Base-by-base conservation (phyloP, 2,329 filamentous ascomycete genomes). In the Colletotrichum lini region DNA sequence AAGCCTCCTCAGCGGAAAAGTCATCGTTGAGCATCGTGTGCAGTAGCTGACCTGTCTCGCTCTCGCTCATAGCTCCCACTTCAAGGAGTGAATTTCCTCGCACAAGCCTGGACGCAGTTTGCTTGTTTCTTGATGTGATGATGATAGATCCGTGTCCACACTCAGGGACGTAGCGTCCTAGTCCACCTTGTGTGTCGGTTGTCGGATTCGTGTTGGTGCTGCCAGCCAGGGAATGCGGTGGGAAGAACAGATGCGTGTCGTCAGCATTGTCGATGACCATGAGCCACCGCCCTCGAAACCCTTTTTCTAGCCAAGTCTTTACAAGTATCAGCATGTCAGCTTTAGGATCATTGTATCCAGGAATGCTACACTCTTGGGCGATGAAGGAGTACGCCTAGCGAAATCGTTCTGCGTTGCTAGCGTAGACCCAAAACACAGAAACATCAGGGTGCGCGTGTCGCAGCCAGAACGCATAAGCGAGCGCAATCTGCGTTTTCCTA, bases 401-500 rank as follows among this genome's bases (percentile, higher is more conserved):
- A 58, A 81, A 80, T 3, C 76, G 77, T 15, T 79, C 75, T 0
- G 67, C 47, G 65, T 70, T 81, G 70, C 77, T 79, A 0, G 78
- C 80, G 57, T 80, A 77, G 18, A 82, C 75, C 80, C 79, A 53
- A 82, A 59, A 81, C 0, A 82, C 64, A 0, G 79, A 80, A 5
- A 75, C 63, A 0, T 78, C 76, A 3, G 74, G 74, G 13, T 47
- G 58, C 13, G 42, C 58, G 12, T 75, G 52, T 2, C 49, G 67
- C 5, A 77, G 59, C 76, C 76, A 75, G 60, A 77, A 77, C 9
- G 65, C 71, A 40, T 80, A 81, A 10, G 66, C 73, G 13, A 81
- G 56, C 0, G 78, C 79, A n/a, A 81, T 77, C 66, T 80, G 79
- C 9, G 79, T 79, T 75, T 80, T 80, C 3, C 78, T 80, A 26